phyloP scores from a whole-genome alignment of 768 basidiomycete species.

The Floccularia luteovirens region DNA sequence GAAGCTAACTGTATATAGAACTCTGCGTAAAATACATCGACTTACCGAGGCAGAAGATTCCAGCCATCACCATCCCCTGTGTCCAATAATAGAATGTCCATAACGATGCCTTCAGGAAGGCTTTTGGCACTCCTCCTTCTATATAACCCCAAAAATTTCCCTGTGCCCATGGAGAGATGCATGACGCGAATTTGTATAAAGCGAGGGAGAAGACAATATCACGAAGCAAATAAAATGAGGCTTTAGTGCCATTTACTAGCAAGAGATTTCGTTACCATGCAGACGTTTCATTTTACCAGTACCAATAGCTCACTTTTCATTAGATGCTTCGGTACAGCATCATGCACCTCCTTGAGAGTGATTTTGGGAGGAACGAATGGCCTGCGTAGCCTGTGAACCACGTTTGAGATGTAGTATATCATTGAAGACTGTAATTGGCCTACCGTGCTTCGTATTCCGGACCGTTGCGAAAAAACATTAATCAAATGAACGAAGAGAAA shows the following conservation, averaged over 20 bases:
- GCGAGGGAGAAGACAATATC: conserved; percentile 33
- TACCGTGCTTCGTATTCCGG: conserved; percentile 2
- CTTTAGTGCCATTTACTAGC: conserved; percentile 27
- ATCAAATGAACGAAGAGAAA: background rate
- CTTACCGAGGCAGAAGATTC: conserved; percentile 46
- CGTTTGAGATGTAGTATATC: background rate
- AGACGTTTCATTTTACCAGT: background rate
- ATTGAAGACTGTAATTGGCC: background rate
- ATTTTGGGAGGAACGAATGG: conserved; percentile 43
- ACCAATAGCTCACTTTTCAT: conserved; percentile 29
- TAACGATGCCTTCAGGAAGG: conserved; percentile 21
- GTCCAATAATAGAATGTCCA: conserved; percentile 45
- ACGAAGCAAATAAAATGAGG: conserved; percentile 33
- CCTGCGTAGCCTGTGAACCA: conserved; percentile 23
- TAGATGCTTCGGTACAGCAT: conserved; percentile 48
- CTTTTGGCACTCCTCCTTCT: conserved; percentile 19
- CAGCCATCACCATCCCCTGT: conserved; percentile 43
- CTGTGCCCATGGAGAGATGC: conserved; percentile 30
- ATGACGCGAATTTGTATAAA: conserved; percentile 35
- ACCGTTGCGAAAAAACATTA: background rate
- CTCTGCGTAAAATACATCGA: background rate
- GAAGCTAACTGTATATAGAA: background rate
- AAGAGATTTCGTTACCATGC: background rate
- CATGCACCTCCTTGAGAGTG: conserved; percentile 45
- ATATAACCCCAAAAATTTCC: conserved; percentile 30